Evolutionary conservation across 2,329 filamentous ascomycete species (phyloP).

Genomic region (Colletotrichum kahawae): DNA sequence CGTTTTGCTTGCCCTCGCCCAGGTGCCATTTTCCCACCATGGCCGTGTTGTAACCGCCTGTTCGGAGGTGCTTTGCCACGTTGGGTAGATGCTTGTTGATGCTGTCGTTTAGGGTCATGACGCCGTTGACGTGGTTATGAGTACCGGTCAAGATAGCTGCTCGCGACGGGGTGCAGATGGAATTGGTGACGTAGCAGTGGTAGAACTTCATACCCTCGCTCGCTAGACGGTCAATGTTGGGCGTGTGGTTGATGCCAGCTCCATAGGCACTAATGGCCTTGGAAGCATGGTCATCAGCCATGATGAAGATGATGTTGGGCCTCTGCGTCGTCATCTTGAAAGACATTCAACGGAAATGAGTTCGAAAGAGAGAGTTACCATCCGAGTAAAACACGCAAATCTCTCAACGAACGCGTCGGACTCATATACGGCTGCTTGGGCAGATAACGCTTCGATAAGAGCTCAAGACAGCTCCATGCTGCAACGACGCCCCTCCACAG

Average conservation of each 20-base stretch:
- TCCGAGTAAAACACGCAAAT: neutral
- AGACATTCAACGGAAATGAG: too few species aligned
- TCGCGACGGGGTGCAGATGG: slow-evolving; percentile 56
- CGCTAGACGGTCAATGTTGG: slow-evolving; percentile 55
- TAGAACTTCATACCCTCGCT: slow-evolving; percentile 55
- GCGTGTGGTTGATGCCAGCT: slow-evolving; percentile 55
- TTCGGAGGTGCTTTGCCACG: slow-evolving; percentile 53
- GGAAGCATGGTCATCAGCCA: slow-evolving; percentile 59
- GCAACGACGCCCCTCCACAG: neutral
- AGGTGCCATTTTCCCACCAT: slow-evolving; percentile 62
- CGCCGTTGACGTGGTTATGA: slow-evolving; percentile 58
- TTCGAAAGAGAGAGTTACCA: neutral
- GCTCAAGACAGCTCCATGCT: neutral
- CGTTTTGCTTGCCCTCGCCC: slow-evolving; percentile 49
- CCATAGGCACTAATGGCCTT: slow-evolving; percentile 55
- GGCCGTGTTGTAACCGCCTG: slow-evolving; percentile 52
- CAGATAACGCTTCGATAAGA: neutral
- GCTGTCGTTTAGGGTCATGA: slow-evolving; percentile 52
- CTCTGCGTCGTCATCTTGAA: neutral
- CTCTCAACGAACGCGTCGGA: neutral
- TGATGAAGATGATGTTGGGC: slow-evolving; percentile 52
- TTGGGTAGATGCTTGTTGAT: slow-evolving; percentile 57
- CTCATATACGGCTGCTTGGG: neutral
- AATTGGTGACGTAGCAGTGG: slow-evolving; percentile 60
- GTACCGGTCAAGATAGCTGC: slow-evolving; percentile 55